Conservation (phyloP, 257 asterid genomes). For the Vinca minor region DNA sequence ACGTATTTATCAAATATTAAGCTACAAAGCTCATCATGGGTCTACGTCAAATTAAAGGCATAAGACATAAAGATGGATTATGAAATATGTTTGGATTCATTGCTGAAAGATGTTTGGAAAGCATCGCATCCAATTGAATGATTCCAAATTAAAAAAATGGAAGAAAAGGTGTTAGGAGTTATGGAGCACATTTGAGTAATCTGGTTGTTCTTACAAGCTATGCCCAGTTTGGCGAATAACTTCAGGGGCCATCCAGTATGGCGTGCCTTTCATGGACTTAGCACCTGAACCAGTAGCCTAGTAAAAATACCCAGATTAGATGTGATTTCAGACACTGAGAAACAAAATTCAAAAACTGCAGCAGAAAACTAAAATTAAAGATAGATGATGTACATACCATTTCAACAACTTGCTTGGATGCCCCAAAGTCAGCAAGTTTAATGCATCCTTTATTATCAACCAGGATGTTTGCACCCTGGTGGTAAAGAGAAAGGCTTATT, state of each 20-base stretch:
- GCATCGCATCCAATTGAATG: neutral
- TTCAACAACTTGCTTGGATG: conserved; percentile 33
- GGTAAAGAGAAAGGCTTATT: neutral
- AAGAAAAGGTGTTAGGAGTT: neutral
- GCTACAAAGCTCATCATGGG: neutral
- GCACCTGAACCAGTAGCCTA: conserved; percentile 31
- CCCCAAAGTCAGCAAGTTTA: conserved; percentile 37
- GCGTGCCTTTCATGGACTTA: conserved; percentile 34
- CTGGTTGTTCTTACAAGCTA: conserved; percentile 22
- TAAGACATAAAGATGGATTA: too few relatives aligned
- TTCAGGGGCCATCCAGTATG: conserved; percentile 41
- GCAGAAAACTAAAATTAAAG: neutral
- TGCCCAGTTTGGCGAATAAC: conserved; percentile 35
- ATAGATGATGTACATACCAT: conserved; percentile 13
- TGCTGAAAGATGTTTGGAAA: neutral
- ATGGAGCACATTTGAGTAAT: neutral
- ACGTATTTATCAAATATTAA: neutral
- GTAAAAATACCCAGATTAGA: conserved; percentile 10
- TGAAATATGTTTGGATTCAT: neutral
- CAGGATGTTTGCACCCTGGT: conserved; percentile 36
- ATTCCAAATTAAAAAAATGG: neutral
- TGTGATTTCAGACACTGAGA: neutral
- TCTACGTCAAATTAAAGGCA: neutral
- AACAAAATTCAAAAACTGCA: too few relatives aligned
- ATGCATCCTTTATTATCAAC: conserved; percentile 34